Evolutionary conservation across 139 green algal genomes (phyloP), one percentile per base, ranked within the genome.

Genomic region (Mychonastes homosphaera): DNA sequence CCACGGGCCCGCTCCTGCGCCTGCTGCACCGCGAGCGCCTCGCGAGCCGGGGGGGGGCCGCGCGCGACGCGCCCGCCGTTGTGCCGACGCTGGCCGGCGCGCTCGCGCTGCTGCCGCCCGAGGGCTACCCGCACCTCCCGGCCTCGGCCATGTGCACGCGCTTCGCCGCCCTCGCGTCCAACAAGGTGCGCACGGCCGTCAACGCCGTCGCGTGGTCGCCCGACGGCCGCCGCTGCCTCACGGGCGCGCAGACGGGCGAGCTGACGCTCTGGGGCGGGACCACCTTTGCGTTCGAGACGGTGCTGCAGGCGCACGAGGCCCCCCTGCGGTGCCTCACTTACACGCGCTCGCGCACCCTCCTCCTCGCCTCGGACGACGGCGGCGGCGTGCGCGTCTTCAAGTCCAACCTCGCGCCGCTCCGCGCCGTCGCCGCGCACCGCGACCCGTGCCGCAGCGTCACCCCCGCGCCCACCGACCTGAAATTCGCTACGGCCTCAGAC

Each of bases 211-310:
- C 58, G 23, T 97, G 85, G 78, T 92, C 78, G 6, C 90, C 90
- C 6, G 94, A 94, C 18, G 91, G 88, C 1, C 70, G 89, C 28
- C 75, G 91, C 16, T 81, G 85, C 60, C 67, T 97, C 30, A 90
- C 83, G 1, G 90, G 79, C 6, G 86, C 81, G 0, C 78, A 88
- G 46, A 85, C 58, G 19, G 91, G 91, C 6, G 87, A 96, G 69
- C 87, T 98, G 27, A 90, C 83, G 18, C 71, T 96, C 21, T 98
- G 89, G 89, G 80, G 83, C 47, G 86, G 78, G 12, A 54, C 47
- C 18, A 79, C 71, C 26, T 97, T 96, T 64, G 79, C 78, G 43
- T 94, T 89, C 58, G 89, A 97, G 64, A 86, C 75, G 28, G 84
- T 92, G 56, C 71, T 96, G 49, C 86, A 92, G 76, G 73, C 73